Evolutionary conservation across 768 basidiomycete species (phyloP).

Genomic region (Termitomyces sp.): DNA sequence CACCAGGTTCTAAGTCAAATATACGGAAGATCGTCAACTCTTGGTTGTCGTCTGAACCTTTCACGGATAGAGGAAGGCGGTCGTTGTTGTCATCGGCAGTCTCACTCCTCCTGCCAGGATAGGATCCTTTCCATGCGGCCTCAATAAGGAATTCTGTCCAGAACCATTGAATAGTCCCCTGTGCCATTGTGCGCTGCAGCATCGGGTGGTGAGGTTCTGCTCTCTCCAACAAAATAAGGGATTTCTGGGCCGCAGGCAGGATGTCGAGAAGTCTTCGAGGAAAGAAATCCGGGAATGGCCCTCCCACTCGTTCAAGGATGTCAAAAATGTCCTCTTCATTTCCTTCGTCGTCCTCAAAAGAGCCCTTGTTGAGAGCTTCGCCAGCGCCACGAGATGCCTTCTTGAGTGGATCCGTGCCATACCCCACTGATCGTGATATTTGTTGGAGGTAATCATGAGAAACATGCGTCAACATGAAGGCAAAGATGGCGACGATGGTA

Average conservation of each 20-base stretch:
- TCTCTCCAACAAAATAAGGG: constrained; percentile 57
- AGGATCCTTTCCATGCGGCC: constrained; percentile 37
- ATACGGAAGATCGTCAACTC: constrained; percentile 45
- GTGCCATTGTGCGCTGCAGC: constrained; percentile 28
- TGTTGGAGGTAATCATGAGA: constrained; percentile 62
- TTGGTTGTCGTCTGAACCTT: constrained; percentile 21
- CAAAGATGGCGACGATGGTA: constrained; percentile 50
- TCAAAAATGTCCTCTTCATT: constrained; percentile 38
- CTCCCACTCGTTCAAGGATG: constrained; percentile 30
- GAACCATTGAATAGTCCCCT: constrained; percentile 48
- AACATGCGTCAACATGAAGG: constrained; percentile 62
- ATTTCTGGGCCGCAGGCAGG: constrained; percentile 65
- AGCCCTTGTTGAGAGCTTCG: constrained; percentile 25
- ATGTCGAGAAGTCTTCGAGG: constrained; percentile 44
- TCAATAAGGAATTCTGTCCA: constrained; percentile 58
- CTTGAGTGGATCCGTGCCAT: constrained; percentile 27
- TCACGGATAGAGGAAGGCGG: not conserved
- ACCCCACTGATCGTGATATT: constrained; percentile 61
- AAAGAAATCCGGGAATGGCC: constrained; percentile 64
- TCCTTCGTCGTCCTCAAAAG: constrained; percentile 34
- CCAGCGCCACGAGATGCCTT: constrained; percentile 21
- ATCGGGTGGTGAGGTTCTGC: constrained; percentile 66
- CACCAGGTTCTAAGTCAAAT: constrained; percentile 69
- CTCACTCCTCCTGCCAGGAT: not conserved
- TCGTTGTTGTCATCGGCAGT: not conserved